Percentiles rank a stretch among this genome's conserved stretches.
Conservation (phyloP, 202 grass and related monocot genomes). For the Sporobolus alterniflorus region DNA sequence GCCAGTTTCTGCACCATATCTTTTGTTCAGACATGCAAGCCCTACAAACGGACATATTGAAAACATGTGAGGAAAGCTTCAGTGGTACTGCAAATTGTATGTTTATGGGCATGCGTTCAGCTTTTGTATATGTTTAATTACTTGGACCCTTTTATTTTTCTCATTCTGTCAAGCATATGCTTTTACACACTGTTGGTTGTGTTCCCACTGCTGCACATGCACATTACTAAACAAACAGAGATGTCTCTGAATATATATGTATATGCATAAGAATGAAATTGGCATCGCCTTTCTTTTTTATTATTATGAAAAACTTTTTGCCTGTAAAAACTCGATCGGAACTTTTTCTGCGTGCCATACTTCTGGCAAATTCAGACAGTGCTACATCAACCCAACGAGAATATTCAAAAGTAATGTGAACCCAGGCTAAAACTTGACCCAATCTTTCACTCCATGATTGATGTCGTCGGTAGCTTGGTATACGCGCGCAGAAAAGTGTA, state of each 20-base stretch:
- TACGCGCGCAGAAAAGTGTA: too few species aligned
- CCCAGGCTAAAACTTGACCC: too few species aligned
- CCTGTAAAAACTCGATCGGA: neutral
- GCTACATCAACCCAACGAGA: neutral
- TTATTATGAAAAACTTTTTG: neutral
- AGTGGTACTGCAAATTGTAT: neutral
- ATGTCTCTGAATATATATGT: neutral
- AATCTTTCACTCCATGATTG: too few species aligned
- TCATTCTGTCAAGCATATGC: neutral
- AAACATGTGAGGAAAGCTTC: neutral
- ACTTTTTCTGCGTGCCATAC: too few species aligned
- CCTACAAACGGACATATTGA: neutral
- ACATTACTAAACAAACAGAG: too few species aligned
- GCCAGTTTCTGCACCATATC: too few species aligned
- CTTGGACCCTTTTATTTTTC: neutral
- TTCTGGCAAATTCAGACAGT: neutral
- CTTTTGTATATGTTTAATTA: neutral
- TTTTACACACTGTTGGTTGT: too few species aligned
- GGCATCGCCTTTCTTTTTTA: too few species aligned
- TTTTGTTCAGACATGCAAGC: neutral
- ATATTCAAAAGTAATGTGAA: too few species aligned
- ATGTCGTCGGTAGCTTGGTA: too few species aligned
- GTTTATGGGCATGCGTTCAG: neutral
- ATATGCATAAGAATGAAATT: too few species aligned
- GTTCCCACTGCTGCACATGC: neutral